Conservation (phyloP, 352 stramenopile genomes). For the Pythium biforme region DNA sequence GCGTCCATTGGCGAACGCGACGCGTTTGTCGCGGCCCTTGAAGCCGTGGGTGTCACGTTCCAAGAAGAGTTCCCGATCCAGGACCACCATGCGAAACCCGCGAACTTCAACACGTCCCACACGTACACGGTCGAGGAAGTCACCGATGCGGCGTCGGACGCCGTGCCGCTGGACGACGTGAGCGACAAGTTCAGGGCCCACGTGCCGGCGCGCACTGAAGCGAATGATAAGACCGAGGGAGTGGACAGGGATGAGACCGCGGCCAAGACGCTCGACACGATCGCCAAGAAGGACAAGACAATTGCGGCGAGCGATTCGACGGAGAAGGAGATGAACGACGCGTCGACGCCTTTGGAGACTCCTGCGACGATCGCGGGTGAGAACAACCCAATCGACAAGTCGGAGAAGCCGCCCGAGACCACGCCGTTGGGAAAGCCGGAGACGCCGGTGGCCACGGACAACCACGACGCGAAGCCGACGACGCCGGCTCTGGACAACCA, state of each 20-base stretch:
- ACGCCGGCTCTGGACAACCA: not conserved
- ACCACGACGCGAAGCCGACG: not conserved
- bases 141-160: not conserved
- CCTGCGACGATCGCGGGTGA: too few species aligned
- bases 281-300: not conserved
- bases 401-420: too few species aligned
- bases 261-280: not conserved
- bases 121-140: constrained; percentile 1
- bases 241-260: too few species aligned
- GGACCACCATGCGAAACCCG: not conserved
- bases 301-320: too few species aligned
- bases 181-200: not conserved
- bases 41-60: constrained; percentile 45
- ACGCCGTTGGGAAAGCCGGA: too few species aligned
- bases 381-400: too few species aligned
- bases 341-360: too few species aligned
- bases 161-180: constrained; percentile 2
- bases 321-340: too few species aligned
- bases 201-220: not conserved
- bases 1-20: constrained; percentile 36
- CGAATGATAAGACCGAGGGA: not conserved
- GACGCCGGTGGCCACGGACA: not conserved
- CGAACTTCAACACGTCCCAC: not conserved
- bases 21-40: constrained; percentile 41
- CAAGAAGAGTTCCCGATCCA: constrained; percentile 23